phyloP scores from a whole-genome alignment of 768 basidiomycete species.

The Boletellus ananiceps region DNA sequence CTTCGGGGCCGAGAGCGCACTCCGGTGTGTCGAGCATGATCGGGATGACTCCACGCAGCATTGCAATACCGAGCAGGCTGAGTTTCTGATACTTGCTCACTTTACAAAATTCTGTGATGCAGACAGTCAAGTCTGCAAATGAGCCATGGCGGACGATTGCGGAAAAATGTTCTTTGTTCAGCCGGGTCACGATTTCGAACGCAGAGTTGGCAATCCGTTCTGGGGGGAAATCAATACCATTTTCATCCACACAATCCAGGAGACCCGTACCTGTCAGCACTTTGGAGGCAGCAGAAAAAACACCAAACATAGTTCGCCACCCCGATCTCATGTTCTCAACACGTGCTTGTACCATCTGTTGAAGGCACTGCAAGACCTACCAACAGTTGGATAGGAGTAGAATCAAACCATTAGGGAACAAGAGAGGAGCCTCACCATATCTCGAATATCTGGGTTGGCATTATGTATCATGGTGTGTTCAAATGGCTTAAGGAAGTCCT shows the following conservation, averaged over 20 bases:
- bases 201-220: constrained; percentile 91
- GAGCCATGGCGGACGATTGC: constrained; percentile 92
- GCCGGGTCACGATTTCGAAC: constrained; percentile 89
- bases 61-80: constrained; percentile 91
- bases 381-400: neutral
- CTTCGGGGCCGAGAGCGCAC: constrained; percentile 38
- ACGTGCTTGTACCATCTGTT: constrained; percentile 97
- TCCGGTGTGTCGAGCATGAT: constrained; percentile 86
- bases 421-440: constrained; percentile 63
- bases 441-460: constrained; percentile 89
- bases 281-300: constrained; percentile 94
- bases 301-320: constrained; percentile 99
- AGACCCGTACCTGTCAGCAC: constrained; percentile 68
- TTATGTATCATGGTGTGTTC: constrained; percentile 98
- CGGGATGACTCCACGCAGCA: constrained; percentile 90
- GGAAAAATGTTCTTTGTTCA: constrained; percentile 87
- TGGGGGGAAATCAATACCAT: constrained; percentile 24
- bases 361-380: constrained; percentile 93
- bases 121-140: constrained; percentile 93
- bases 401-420: neutral
- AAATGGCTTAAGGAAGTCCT: constrained; percentile 97
- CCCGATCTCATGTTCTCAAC: constrained; percentile 95
- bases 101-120: constrained; percentile 99
- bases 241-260: neutral
- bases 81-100: constrained; percentile 99